Evolutionary conservation across 805 yeast species (phyloP), one percentile per base, ranked within the genome.

Genomic region (Lipomyces orientalis): DNA sequence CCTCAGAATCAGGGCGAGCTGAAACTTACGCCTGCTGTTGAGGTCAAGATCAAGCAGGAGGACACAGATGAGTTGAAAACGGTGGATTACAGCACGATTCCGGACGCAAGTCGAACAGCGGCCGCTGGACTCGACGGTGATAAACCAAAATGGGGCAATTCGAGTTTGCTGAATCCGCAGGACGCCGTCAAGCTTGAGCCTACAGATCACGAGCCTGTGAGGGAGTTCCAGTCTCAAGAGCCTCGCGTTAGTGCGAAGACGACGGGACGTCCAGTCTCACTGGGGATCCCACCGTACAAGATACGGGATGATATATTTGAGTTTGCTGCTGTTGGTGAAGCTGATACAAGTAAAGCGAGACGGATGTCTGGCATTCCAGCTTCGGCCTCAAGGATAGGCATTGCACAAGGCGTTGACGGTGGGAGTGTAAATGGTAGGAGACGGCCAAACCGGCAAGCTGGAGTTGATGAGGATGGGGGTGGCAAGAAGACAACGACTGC

Each of bases 21-120:
- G 22, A 49, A 10, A 9, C 29, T 9, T 14, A 14, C 54, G 19
- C 22, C 29, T 8, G 10, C 16, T 9, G 52, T 19, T 0, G 64
- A 59, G 14, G 66, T 62, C 10, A 51, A 31, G 52, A 39, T 66
- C 22, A 59, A 62, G 56, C 33, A 29, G 51, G 69, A 62, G 54
- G 34, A 39, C 29, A 54, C 35, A 31, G 65, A 58, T 14, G 66
- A 57, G 7, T 58, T 34, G 16, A n/a, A 46, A 37, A 43, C 22
- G n/a, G 31, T 57, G 33, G 61, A 59, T 64, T 52, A n/a, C 14
- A 52, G 55, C 55, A 52, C n/a, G 12, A 52, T 52, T 52, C 55
- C 55, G 14, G 31, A 43, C n/a, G 19, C 8, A 10, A 4, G 10
- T 22, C 54, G n/a, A 16, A 2, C 54, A 16, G 29, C 29, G 2